phyloP scores from a whole-genome alignment of 129 eudicot species.

The Arctium lappa region DNA sequence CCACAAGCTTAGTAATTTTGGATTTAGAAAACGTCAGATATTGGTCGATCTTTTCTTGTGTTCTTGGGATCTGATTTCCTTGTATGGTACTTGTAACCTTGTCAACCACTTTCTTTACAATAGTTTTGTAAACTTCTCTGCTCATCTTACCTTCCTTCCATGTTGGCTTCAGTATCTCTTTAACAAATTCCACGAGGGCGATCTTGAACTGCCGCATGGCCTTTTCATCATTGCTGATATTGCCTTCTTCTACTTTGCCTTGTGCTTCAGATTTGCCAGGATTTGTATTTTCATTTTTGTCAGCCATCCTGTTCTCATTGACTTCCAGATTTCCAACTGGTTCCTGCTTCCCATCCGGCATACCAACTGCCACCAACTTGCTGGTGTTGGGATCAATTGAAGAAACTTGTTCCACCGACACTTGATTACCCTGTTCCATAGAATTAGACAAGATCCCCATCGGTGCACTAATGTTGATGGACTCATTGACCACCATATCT shows the following conservation, averaged over 20 bases:
- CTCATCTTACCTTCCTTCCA: conserved; percentile 91
- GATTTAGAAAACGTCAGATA: conserved; percentile 57
- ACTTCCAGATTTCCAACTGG: conserved; percentile 24
- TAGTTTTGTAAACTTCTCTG: conserved; percentile 71
- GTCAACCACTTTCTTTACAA: conserved; percentile 82
- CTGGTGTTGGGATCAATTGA: background rate
- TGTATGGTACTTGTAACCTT: conserved; percentile 63
- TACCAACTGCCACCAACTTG: background rate
- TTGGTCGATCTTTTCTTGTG: conserved; percentile 64
- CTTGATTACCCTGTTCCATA: conserved; percentile 20
- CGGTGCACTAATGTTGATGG: conserved; percentile 3
- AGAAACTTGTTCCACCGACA: conserved; percentile 22
- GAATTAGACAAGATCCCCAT: background rate
- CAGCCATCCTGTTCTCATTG: conserved; percentile 20
- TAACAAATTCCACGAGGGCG: conserved; percentile 69
- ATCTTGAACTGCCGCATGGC: conserved; percentile 63
- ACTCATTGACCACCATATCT: conserved; percentile 21
- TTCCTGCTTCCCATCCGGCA: conserved; percentile 24
- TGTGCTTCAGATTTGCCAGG: conserved; percentile 34
- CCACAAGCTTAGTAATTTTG: conserved; percentile 62
- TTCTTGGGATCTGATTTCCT: conserved; percentile 60
- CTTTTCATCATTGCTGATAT: conserved; percentile 56
- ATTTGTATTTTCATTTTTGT: conserved; percentile 30
- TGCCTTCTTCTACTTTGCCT: conserved; percentile 50
- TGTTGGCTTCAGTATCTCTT: conserved; percentile 72